phyloP scores from a whole-genome alignment of 371 early-diverging fungal genomes.

The Apophysomyces variabilis region DNA sequence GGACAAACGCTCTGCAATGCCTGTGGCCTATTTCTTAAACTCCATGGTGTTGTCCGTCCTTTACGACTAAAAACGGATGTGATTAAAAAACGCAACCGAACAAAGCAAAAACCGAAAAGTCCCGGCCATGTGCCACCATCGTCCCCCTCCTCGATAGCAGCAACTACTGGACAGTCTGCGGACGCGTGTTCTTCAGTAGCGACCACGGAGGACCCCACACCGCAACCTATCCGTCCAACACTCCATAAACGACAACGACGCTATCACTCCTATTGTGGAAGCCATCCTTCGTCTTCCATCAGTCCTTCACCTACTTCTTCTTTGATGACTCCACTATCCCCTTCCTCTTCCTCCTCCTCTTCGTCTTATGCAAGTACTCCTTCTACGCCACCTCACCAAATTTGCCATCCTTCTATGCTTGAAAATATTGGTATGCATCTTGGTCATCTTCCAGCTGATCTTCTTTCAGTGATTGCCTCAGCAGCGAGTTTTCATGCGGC shows the following conservation, averaged over 20 bases:
- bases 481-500: slow-evolving; percentile 29
- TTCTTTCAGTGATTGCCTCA: slow-evolving; percentile 29
- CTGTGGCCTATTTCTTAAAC: slow-evolving; percentile 35
- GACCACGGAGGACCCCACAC: background rate
- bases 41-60: slow-evolving; percentile 38
- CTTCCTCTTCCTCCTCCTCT: background rate
- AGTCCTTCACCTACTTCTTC: background rate
- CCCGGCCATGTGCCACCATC: slow-evolving; percentile 8
- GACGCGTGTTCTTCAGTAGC: too few relatives aligned
- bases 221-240: slow-evolving; percentile 2
- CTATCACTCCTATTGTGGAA: background rate
- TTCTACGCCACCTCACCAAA: background rate
- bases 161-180: background rate
- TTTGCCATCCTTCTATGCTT: slow-evolving; percentile 9
- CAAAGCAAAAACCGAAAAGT: slow-evolving; percentile 10
- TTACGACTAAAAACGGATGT: slow-evolving; percentile 34
- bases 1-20: slow-evolving; percentile 39
- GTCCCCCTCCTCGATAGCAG: background rate
- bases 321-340: slow-evolving; percentile 7
- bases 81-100: slow-evolving; percentile 39
- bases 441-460: slow-evolving; percentile 25
- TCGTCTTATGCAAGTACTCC: slow-evolving; percentile 1
- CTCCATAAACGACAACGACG: background rate
- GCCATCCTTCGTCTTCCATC: background rate
- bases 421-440: slow-evolving; percentile 30